Evolutionary conservation across 768 basidiomycete species (phyloP), one percentile per base, ranked within the genome.

Genomic region (Botryobasidium botryosum): DNA sequence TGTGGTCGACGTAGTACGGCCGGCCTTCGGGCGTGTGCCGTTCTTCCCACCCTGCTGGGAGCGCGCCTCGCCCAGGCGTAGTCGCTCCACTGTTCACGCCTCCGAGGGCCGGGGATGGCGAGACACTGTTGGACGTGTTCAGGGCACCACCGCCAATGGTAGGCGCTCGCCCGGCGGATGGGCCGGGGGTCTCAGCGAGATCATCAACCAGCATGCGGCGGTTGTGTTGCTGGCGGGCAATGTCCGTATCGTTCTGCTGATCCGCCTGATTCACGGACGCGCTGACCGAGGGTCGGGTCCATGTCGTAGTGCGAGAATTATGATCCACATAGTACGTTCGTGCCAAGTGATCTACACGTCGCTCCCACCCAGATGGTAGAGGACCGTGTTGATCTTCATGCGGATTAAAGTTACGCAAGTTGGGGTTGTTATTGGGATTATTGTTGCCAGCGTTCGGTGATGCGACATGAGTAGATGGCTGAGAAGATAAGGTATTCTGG

Each of bases 1-100:
- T 99, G 66, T 99, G 94, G 60, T 99, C 94, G 40, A 99, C 94
- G 61, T 94, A 99, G 64, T 99, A 99, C 2, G 94, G 88, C 32
- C 94, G 76, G 17, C 94, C 94, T 64, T 99, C 94, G 0, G 91
- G 90, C 2, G 94, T 99, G 64, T 91, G 92, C 29, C 94, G 75
- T 64, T 97, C 94, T 59, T 99, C 94, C 94, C 94, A 99, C 2
- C 94, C 94, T 48, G 91, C 83, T 2, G 94, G 94, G 17, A 99
- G 68, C 44, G 77, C 79, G 2, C 94, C 91, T 1, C 74, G 68
- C 3, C 90, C 92, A 29, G 80, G 63, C n/a, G 75, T 74, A 6
- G 83, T 80, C 3, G 55, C 50, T 32, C 46, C 51, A 6, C 52
- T 29, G 21, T 35, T 37, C 29, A 31, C 44, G 35, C 52, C 52